phyloP scores from a whole-genome alignment of 345 rosid species.

The Turritis glabra region DNA sequence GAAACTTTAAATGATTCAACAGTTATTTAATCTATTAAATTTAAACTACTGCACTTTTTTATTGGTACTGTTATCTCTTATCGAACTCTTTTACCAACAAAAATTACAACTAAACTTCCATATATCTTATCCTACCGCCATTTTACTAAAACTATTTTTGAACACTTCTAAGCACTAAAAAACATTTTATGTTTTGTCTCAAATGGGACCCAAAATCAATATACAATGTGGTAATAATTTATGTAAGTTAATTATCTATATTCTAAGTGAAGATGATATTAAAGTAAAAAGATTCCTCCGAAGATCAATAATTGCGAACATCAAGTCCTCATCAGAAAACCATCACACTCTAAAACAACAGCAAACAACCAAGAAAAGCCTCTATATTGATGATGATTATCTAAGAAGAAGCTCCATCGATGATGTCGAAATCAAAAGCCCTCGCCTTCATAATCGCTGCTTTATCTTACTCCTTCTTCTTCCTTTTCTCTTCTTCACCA shows the following conservation, averaged over 20 bases:
- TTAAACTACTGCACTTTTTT: background rate
- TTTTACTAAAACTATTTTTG: background rate
- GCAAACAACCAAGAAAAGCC: background rate
- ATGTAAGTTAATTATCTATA: background rate
- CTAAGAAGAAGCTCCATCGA: slow-evolving; percentile 22
- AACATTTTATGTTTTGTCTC: background rate
- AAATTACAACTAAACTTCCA: background rate
- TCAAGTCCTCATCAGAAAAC: background rate
- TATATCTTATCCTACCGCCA: background rate
- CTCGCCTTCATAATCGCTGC: slow-evolving; percentile 40
- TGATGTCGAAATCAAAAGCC: slow-evolving; percentile 45
- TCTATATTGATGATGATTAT: background rate
- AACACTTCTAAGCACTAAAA: background rate
- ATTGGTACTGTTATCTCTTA: too few species aligned
- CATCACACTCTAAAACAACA: background rate
- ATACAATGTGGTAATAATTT: background rate
- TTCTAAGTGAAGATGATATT: background rate
- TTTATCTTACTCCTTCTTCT: slow-evolving; percentile 36
- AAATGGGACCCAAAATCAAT: background rate
- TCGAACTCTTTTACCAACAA: background rate
- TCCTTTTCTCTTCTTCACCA: slow-evolving; percentile 44
- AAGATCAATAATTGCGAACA: slow-evolving; percentile 11
- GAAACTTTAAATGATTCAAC: too few species aligned
- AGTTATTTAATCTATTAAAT: too few species aligned
- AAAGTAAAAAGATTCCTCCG: background rate